Conservation (phyloP, 495 filamentous ascomycete genomes). For the Annulohypoxylon moriforme region DNA sequence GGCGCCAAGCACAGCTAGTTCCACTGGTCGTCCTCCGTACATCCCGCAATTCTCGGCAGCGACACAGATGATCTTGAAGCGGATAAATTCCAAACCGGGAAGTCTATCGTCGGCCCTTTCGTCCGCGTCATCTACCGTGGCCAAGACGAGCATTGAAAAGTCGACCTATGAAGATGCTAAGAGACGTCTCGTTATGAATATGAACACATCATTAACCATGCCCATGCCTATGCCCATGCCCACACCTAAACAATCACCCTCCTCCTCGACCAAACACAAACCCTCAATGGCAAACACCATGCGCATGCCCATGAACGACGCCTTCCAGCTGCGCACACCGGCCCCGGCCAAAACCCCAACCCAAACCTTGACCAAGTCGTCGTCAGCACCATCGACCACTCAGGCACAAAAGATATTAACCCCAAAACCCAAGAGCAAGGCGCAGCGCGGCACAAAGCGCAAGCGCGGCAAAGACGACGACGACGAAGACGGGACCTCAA, state of each 20-base stretch:
- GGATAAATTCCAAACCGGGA: conserved; percentile 58
- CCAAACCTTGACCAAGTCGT: conserved; percentile 2
- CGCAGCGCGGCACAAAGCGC: conserved; percentile 55
- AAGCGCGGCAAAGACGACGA: conserved; percentile 60
- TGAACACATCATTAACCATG: conserved; percentile 64
- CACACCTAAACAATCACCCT: conserved; percentile 30
- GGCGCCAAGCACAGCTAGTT: conserved; percentile 33
- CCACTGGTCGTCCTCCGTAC: conserved; percentile 52
- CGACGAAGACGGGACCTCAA: conserved; percentile 50
- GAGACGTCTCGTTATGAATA: conserved; percentile 58
- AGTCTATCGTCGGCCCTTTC: conserved; percentile 52
- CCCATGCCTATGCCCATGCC: conserved; percentile 52
- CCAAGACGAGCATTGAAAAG: conserved; percentile 50
- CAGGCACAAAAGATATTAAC: conserved; percentile 25
- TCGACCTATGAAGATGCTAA: conserved; percentile 61
- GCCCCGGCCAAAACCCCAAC: conserved; percentile 8
- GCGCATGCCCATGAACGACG: conserved; percentile 39
- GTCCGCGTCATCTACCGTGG: conserved; percentile 43
- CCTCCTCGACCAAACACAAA: background rate
- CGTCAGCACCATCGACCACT: background rate
- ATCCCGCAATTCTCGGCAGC: conserved; percentile 65
- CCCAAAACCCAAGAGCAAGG: conserved; percentile 38
- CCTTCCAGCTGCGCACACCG: conserved; percentile 42
- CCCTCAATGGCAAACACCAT: conserved; percentile 18
- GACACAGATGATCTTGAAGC: conserved; percentile 68